These are phyloP conservation scores for Paramyrothecium sp. DNA, from an alignment of 2,329 filamentous ascomycete genomes.

Conservation along the genomic window DNA sequence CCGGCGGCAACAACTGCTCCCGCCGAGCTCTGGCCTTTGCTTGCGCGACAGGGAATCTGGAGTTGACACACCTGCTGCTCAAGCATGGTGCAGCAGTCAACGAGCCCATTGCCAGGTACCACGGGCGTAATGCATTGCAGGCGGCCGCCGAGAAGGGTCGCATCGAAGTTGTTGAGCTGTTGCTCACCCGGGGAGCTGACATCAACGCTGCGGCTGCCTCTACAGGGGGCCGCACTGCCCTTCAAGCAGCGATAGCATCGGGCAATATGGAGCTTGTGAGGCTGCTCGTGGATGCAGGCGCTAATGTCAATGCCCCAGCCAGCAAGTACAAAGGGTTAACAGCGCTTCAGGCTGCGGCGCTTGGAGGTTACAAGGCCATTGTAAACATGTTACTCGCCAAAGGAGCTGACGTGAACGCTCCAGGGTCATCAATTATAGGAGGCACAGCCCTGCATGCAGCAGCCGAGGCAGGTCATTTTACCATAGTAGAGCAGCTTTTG, in stretches of 20 bases:
- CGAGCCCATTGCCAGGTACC: neutral
- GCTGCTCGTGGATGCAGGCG: neutral
- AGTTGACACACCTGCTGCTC: neutral
- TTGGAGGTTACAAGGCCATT: constrained; percentile 10
- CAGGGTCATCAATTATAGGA: neutral
- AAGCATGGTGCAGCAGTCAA: neutral
- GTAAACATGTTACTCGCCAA: constrained; percentile 22
- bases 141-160: neutral
- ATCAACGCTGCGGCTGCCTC: neutral
- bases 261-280: neutral
- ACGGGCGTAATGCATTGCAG: neutral
- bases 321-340: neutral
- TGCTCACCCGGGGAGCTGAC: neutral
- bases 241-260: neutral
- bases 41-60: neutral
- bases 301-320: neutral
- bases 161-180: neutral
- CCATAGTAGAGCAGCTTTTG: constrained; percentile 25
- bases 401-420: constrained; percentile 27
- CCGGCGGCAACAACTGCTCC: neutral
- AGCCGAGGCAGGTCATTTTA: constrained; percentile 3
- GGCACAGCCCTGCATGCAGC: constrained; percentile 18
- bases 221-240: neutral
- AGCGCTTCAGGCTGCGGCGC: neutral
- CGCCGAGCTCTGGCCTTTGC: neutral